Evolutionary conservation across 108 stramenopile species (phyloP).

Genomic region (Cyclotella baltica): DNA sequence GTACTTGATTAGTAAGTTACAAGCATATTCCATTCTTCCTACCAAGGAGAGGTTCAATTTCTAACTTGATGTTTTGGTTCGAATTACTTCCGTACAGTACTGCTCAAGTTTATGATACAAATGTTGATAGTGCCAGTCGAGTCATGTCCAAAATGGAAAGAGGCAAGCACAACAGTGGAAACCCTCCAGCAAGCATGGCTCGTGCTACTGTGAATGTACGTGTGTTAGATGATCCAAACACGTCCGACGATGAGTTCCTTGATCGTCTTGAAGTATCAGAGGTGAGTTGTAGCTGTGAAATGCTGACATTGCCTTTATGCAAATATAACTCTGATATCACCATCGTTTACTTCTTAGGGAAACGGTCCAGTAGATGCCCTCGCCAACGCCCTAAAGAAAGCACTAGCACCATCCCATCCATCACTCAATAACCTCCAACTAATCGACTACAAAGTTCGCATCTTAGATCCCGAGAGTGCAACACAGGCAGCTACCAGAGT

Average conservation of each 20-base stretch:
- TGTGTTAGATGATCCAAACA: constrained; percentile 41
- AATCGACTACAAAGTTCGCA: constrained; percentile 96
- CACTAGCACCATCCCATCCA: constrained; percentile 84
- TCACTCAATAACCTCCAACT: constrained; percentile 71
- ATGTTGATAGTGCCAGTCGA: constrained; percentile 81
- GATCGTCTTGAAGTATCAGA: constrained; percentile 87
- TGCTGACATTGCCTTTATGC: not conserved
- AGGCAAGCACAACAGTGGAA: constrained; percentile 14
- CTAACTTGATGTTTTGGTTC: too few relatives aligned
- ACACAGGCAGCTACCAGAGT: constrained; percentile 92
- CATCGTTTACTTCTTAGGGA: constrained; percentile 40
- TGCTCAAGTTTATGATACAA: constrained; percentile 85
- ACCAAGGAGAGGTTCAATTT: not conserved
- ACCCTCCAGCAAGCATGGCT: constrained; percentile 43
- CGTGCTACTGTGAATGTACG: constrained; percentile 93
- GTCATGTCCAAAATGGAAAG: constrained; percentile 63
- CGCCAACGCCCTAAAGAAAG: constrained; percentile 79
- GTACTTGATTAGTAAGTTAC: constrained; percentile 75
- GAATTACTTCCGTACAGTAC: too few relatives aligned
- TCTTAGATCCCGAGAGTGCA: constrained; percentile 88
- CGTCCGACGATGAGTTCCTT: constrained; percentile 41
- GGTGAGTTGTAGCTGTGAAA: constrained; percentile 1
- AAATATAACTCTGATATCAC: not conserved
- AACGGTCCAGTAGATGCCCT: constrained; percentile 95
- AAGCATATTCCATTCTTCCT: not conserved